Base-by-base conservation (phyloP, 306 rosid genomes). In the Erythrophleum fordii region DNA sequence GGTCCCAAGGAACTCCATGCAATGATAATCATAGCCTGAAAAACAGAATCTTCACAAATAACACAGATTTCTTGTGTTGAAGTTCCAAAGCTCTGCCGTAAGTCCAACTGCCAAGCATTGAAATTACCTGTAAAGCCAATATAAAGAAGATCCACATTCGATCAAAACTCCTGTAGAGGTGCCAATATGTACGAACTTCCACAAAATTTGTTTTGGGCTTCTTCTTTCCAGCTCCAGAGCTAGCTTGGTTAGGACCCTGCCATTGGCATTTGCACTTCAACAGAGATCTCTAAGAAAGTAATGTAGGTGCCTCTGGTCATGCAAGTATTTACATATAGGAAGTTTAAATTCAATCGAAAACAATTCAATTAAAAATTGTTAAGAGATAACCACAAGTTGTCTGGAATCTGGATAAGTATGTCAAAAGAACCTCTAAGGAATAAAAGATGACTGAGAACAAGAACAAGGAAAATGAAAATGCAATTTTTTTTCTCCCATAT, bases 61-160 rank as follows among this genome's bases (percentile, higher is more conserved):
- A 65, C 25, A 76, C 23, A 82, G 46, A 71, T 20, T 46, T 75
- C 55, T 52, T 52, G 13, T 20, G 28, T 60, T 62, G 49, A 82
- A 76, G 65, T 42, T 28, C 65, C 23, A 59, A 66, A 35, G 62
- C 62, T 20, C 35, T 11, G 69, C 29, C 48, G 58, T 41, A 75
- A 64, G 23, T 55, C 28, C 75, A 79, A 80, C 77, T 48, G 42
- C 18, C 75, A 80, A 79, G 78, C 44, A 48, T 73, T 69, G 73
- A 59, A 48, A 66, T 67, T 89, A 96, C 99, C 97, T 96, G 99
- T 82, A 91, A 88, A 73, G 99, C 98, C 91, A 96, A 67, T 86
- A 96, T 93, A 46, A 93, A 90, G 90, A 96, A 93, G 65, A 92
- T 88, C 99, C 99, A 96, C 99, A 96, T 96, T 82, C 98, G 88